Evolutionary conservation across 352 stramenopile genomes (phyloP), one percentile per base, ranked within the genome.

Genomic region (Phytophthora constricta): DNA sequence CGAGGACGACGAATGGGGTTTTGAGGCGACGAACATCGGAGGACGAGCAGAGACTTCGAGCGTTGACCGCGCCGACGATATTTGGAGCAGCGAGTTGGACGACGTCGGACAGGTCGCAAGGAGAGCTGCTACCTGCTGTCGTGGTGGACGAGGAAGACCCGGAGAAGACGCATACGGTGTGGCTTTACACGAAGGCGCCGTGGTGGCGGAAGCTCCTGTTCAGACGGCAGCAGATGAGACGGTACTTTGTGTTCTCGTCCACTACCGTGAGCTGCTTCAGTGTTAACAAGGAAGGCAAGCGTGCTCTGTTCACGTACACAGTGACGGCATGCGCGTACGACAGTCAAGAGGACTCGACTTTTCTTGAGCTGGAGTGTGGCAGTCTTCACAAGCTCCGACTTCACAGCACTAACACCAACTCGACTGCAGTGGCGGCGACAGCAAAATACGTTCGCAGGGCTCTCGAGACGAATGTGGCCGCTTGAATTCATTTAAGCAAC

Each of bases 231-330:
- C 54, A 54, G 0, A 56, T 72, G 23, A 33, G 70, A 31, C 52
- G 58, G 20, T 82, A 83, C 55, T 79, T 86, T 20, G 77, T 85
- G 33, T 69, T 86, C 48, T 82, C 69, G 5, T 72, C 67, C 2
- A 60, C 51, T 17, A 81, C 42, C 11, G 48, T 86, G 34, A 84
- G 79, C 72, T 82, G 74, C 57, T 88, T 88, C 58, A 65, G 57
- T 37, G 70, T 86, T 11, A 88, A 88, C 60, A 79, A 77, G 42
- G 77, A 84, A 57, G 77, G 77, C 22, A 73, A 85, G 37, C 34
- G 55, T 0, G 69, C 79, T 7, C 56, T 58, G 5, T 83, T 83
- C 51, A 72, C 61, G 9, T 28, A 52, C 22, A 60, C n/a, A 5
- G 47, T 87, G 54, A 55, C 49, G n/a, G 49, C 45, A 13, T 73